Conservation (phyloP, 2,329 filamentous ascomycete species). For the Phyllosticta citribraziliensis region DNA sequence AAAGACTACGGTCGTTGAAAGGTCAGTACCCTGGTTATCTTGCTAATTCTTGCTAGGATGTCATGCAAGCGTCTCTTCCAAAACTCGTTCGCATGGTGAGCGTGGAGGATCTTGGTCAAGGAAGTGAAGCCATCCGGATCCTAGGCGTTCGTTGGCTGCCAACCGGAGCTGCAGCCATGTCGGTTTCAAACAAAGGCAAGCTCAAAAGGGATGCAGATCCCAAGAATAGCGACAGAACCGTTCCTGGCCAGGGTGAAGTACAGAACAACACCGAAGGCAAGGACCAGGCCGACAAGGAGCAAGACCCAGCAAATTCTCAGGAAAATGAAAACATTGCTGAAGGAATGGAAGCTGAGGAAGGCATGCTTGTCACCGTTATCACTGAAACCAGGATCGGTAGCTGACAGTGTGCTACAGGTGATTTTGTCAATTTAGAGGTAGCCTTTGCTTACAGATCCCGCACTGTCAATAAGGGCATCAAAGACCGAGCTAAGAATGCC, state of each 20-base stretch:
- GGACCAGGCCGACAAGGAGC: constrained; percentile 23
- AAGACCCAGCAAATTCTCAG: constrained; percentile 21
- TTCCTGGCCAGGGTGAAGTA: constrained; percentile 34
- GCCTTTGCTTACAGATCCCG: constrained; percentile 63
- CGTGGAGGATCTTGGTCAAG: constrained; percentile 66
- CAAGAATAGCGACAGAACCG: constrained; percentile 41
- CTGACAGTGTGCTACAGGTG: constrained; percentile 29
- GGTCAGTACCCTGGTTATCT: neutral
- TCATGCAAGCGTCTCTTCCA: constrained; percentile 69
- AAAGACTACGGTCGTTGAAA: neutral
- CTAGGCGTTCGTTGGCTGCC: constrained; percentile 64
- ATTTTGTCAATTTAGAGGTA: constrained; percentile 68
- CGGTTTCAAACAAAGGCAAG: constrained; percentile 50
- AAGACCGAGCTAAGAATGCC: constrained; percentile 58
- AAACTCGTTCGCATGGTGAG: constrained; percentile 63
- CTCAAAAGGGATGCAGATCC: constrained; percentile 38
- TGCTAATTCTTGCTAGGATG: constrained; percentile 36
- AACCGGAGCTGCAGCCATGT: constrained; percentile 55
- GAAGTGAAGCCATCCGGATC: constrained; percentile 60
- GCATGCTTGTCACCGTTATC: neutral
- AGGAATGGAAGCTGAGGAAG: constrained; percentile 66
- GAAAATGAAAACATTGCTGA: constrained; percentile 34
- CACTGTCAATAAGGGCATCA: constrained; percentile 49
- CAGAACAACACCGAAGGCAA: constrained; percentile 25
- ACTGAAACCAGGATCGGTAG: neutral